phyloP scores from a whole-genome alignment of 176 grass and related monocot species.

The Bonia amplexicaulis region DNA sequence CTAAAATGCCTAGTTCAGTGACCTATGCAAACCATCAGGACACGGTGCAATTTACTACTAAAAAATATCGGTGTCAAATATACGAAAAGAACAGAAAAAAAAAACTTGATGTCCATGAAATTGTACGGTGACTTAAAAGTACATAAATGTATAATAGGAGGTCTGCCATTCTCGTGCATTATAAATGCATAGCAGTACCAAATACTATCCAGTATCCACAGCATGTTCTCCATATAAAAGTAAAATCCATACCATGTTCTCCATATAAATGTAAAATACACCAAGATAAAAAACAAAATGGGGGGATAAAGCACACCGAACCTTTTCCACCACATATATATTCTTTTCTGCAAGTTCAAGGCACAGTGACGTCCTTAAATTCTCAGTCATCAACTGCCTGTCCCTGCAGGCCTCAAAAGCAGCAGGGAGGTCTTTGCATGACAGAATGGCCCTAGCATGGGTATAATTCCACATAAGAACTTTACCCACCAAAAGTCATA shows the following conservation, averaged over 20 bases:
- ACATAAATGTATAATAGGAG: not conserved
- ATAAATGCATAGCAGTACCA: not conserved
- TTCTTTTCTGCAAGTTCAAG: constrained; percentile 29
- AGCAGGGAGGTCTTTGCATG: constrained; percentile 36
- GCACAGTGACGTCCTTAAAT: constrained; percentile 23
- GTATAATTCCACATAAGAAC: constrained; percentile 1
- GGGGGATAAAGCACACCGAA: not conserved
- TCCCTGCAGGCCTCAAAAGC: constrained; percentile 5
- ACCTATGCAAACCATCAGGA: no score
- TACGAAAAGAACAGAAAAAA: no score
- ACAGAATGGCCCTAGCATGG: constrained; percentile 31
- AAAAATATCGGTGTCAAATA: no score
- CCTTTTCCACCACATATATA: constrained; percentile 11
- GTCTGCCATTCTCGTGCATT: not conserved
- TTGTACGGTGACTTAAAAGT: not conserved
- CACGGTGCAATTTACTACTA: no score
- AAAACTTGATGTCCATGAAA: not conserved
- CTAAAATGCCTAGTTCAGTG: no score
- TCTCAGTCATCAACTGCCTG: constrained; percentile 1
- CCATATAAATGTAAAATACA: not conserved
- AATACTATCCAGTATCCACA: not conserved
- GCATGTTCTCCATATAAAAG: not conserved
- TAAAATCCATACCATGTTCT: not conserved
- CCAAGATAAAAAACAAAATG: no score
- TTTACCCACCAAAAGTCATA: not conserved